Evolutionary conservation across 352 stramenopile species (phyloP).

Genomic region (Globisporangium yorkense): DNA sequence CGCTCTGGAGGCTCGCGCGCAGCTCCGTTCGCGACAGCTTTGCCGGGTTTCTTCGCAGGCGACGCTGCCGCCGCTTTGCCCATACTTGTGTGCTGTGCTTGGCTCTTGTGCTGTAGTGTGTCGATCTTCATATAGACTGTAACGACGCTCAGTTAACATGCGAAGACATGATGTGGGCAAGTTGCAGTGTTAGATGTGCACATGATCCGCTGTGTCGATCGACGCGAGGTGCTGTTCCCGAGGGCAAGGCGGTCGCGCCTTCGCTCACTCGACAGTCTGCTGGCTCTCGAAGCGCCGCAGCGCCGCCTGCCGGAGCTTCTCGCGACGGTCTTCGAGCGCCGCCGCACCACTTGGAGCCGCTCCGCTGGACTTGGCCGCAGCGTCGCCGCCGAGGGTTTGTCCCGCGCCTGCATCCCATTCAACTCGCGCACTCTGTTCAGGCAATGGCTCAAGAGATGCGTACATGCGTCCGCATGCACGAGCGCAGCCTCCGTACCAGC

Average conservation of each 20-base stretch:
- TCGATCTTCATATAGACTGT: background rate
- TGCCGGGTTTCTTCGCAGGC: constrained; percentile 23
- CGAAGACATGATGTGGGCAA: constrained; percentile 6
- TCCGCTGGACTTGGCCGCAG: background rate
- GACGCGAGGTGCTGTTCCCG: background rate
- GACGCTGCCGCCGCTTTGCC: constrained; percentile 21
- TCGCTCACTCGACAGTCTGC: background rate
- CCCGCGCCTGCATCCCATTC: constrained; percentile 29
- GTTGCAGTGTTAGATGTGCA: background rate
- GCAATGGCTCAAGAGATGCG: no score
- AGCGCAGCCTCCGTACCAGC: constrained; percentile 26
- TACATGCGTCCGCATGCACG: background rate
- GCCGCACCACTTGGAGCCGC: constrained; percentile 8
- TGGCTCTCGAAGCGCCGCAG: constrained; percentile 44
- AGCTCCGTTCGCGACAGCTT: constrained; percentile 4
- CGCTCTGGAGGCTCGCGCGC: constrained; percentile 3
- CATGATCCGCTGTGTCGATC: no score
- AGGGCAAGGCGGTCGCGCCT: background rate
- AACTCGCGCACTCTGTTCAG: background rate
- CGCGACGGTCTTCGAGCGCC: constrained; percentile 47
- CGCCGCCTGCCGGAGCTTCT: constrained; percentile 58
- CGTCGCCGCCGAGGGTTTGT: constrained; percentile 22
- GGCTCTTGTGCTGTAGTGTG: background rate
- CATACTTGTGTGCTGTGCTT: constrained; percentile 13
- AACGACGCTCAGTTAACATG: background rate